A percentile compares a stretch with the other conserved stretches of the same genome.
Evolutionary conservation across 208 protist genomes (phyloP).

Genomic region (Borovskyia barvae): DNA sequence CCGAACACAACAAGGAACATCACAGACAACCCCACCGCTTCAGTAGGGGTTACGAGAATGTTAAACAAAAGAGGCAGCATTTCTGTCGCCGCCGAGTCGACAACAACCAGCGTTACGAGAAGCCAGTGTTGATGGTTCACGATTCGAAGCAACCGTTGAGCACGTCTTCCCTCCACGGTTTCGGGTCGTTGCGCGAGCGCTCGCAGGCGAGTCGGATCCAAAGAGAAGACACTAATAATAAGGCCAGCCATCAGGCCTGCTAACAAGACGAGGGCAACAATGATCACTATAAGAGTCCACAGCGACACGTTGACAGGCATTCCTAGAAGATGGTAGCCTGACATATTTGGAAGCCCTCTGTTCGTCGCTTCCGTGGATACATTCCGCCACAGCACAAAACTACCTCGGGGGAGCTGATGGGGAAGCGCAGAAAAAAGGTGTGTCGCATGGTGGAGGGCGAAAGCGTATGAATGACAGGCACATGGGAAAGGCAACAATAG

Average conservation of each 20-base stretch:
- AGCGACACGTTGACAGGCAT: constrained; percentile 37
- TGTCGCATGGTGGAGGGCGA: neutral
- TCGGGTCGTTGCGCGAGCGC: constrained; percentile 28
- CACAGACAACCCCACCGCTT: constrained; percentile 56
- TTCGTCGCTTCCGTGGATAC: neutral
- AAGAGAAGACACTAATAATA: constrained; percentile 69
- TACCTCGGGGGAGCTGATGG: neutral
- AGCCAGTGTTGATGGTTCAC: constrained; percentile 64
- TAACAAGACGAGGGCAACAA: constrained; percentile 39
- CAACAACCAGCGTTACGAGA: constrained; percentile 63
- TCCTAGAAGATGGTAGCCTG: constrained; percentile 40
- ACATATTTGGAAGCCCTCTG: neutral
- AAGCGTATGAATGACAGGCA: no score
- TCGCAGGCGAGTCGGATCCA: constrained; percentile 53
- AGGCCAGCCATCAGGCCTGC: constrained; percentile 60
- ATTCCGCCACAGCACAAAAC: neutral
- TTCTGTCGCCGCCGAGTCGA: constrained; percentile 54
- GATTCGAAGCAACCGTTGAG: constrained; percentile 46
- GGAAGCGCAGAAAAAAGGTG: neutral
- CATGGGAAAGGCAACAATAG: no score
- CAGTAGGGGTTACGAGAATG: constrained; percentile 44
- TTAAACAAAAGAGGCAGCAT: constrained; percentile 75
- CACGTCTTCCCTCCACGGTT: constrained; percentile 34
- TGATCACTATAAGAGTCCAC: constrained; percentile 27
- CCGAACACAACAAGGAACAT: constrained; percentile 59